These are phyloP conservation scores for Termitomyces sp. DNA, from an alignment of 768 basidiomycete genomes.

Conservation along the genomic window DNA sequence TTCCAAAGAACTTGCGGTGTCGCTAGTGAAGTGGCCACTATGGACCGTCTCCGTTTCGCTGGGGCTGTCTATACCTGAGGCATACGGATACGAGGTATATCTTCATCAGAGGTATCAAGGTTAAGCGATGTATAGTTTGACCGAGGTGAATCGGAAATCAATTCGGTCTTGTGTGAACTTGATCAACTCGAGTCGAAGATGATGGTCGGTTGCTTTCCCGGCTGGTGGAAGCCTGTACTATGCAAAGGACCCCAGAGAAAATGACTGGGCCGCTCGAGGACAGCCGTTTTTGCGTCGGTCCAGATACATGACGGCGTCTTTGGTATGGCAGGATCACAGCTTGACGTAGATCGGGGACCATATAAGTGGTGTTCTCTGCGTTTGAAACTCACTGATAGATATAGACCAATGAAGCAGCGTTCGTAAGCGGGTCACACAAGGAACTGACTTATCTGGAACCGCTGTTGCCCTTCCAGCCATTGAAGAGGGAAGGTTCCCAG, in stretches of 20 bases:
- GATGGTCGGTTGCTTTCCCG: slow-evolving; percentile 42
- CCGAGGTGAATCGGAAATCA: slow-evolving; percentile 30
- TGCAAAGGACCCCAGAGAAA: neutral
- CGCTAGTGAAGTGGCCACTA: neutral
- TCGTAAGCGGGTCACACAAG: slow-evolving; percentile 18
- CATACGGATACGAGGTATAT: neutral
- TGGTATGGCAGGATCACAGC: neutral
- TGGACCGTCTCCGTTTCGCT: neutral
- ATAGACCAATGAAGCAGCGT: slow-evolving; percentile 40
- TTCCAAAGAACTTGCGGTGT: slow-evolving; percentile 13
- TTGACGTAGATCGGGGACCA: neutral
- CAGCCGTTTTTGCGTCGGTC: neutral
- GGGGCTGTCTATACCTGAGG: neutral
- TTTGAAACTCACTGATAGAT: slow-evolving; percentile 22
- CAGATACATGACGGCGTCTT: neutral
- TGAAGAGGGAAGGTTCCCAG: no score
- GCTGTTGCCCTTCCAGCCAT: slow-evolving; percentile 33
- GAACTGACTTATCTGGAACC: slow-evolving; percentile 45
- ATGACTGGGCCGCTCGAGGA: slow-evolving; percentile 14
- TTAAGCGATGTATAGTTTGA: neutral
- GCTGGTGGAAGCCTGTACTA: slow-evolving; percentile 19
- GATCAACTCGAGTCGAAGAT: slow-evolving; percentile 39
- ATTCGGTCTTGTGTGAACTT: slow-evolving; percentile 38
- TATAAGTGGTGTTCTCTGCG: neutral
- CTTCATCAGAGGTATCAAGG: neutral